Evolutionary conservation across 352 stramenopile genomes (phyloP).

Genomic region (Albugo candida): DNA sequence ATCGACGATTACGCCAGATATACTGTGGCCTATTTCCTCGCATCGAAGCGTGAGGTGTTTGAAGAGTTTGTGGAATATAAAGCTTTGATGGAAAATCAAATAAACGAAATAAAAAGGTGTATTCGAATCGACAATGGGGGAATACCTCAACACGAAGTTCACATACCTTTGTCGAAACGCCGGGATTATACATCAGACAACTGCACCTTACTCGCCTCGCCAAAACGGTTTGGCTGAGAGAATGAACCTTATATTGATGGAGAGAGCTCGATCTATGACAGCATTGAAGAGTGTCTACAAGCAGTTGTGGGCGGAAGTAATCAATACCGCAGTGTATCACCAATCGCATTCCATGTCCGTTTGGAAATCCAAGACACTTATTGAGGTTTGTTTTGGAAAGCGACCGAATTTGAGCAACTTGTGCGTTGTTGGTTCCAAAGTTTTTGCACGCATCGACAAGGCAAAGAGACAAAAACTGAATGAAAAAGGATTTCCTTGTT

Average conservation of each 20-base stretch:
- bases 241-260: constrained; percentile 7
- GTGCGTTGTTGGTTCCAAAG: constrained; percentile 6
- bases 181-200: constrained; percentile 5
- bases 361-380: constrained; percentile 1
- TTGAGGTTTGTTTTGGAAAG: constrained; percentile 1
- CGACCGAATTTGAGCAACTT: constrained; percentile 1
- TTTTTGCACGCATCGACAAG: constrained; percentile 4
- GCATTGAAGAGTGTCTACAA: neutral
- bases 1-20: constrained; percentile 10
- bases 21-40: constrained; percentile 9
- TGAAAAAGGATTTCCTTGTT: constrained; percentile 4
- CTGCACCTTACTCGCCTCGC: constrained; percentile 1
- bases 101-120: constrained; percentile 4
- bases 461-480: constrained; percentile 3
- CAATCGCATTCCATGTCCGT: constrained; percentile 2
- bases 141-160: neutral
- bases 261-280: constrained; percentile 3
- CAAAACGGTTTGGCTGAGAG: constrained; percentile 4
- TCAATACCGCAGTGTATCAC: constrained; percentile 7
- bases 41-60: constrained; percentile 9
- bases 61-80: constrained; percentile 4
- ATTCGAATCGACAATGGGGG: constrained; percentile 4
- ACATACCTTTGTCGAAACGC: neutral
- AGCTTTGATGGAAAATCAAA: constrained; percentile 9
- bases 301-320: constrained; percentile 4